Evolutionary conservation across 805 yeast species (phyloP), one percentile per base, ranked within the genome.

Genomic region (Myxozyma udenii): DNA sequence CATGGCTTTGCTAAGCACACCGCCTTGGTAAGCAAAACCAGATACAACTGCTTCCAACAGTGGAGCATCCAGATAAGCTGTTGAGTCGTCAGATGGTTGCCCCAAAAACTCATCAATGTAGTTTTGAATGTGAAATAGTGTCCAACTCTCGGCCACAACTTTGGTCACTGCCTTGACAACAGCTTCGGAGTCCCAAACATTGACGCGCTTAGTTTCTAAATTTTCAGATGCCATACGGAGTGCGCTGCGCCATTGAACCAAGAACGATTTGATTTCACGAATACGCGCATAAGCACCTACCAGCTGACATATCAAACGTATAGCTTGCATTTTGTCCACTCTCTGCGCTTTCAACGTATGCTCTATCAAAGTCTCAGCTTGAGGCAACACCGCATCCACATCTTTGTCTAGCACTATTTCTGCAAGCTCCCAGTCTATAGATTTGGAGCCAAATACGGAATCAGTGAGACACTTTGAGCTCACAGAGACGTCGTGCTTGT

Each of bases 341-440:
- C 14, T 9, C 9, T 9, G 33, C 14, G 33, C 9, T 28, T 28
- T 28, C 14, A 28, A 28, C 9, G 12, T 24, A 4, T 46, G 21
- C 14, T 18, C 35, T n/a, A 50, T 18, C 16, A 49, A 16, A n/a
- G 19, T 12, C 14, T 52, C 48, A 4, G 42, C 41, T 12, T 28
- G 11, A 4, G 51, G 51, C 14, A 55, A 43, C 12, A 55, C 45
- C 4, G 60, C 51, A 26, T 52, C 54, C 9, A 46, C 24, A 41
- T 53, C 60, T 3, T 18, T 26, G 25, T 52, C 55, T 11, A 53
- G 28, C 21, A 55, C 26, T n/a, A 38, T 18, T n/a, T 46, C 37
- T 3, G 45, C 49, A 5, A 55, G 44, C 5, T n/a, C 30, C 60
- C 60, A 55, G 22, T 52, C 50, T 19, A 19, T 46, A 32, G 14